Percentiles rank a stretch among this genome's conserved stretches.
These are phyloP conservation scores for Zoysia pacifica DNA, from an alignment of 176 grass and related monocot genomes.

Conservation along the genomic window DNA sequence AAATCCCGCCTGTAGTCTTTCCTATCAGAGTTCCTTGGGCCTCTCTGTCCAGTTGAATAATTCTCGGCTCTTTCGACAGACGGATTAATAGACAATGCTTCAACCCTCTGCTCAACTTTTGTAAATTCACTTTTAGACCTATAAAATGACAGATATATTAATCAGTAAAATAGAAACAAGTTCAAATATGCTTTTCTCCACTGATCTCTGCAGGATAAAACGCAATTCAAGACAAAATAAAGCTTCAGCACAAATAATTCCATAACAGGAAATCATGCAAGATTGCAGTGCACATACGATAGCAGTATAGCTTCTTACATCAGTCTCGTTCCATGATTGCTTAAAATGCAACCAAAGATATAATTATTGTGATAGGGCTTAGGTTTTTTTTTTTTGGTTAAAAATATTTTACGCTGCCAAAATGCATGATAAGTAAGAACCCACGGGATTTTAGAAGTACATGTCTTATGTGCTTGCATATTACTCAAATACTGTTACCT, in stretches of 20 bases:
- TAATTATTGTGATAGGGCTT: not conserved
- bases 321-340: too few relatives aligned
- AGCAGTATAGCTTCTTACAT: constrained; percentile 8
- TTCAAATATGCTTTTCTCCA: not conserved
- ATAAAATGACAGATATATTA: not conserved
- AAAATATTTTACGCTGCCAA: not conserved
- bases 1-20: constrained; percentile 55
- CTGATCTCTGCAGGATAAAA: too few relatives aligned
- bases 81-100: constrained; percentile 45
- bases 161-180: constrained; percentile 14
- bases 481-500: not conserved
- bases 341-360: constrained; percentile 16
- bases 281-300: not conserved
- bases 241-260: not conserved
- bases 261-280: not conserved
- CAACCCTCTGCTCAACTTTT: constrained; percentile 64
- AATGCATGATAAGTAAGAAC: not conserved
- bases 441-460: not conserved
- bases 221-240: too few relatives aligned
- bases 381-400: not conserved
- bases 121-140: constrained; percentile 75
- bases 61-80: constrained; percentile 53
- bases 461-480: not conserved
- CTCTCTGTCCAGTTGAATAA: constrained; percentile 59
- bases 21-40: constrained; percentile 58